Percentiles rank a stretch among this genome's conserved stretches.
Evolutionary conservation across 441 rosid species (phyloP).

Genomic region (Erodium chrysanthum): DNA sequence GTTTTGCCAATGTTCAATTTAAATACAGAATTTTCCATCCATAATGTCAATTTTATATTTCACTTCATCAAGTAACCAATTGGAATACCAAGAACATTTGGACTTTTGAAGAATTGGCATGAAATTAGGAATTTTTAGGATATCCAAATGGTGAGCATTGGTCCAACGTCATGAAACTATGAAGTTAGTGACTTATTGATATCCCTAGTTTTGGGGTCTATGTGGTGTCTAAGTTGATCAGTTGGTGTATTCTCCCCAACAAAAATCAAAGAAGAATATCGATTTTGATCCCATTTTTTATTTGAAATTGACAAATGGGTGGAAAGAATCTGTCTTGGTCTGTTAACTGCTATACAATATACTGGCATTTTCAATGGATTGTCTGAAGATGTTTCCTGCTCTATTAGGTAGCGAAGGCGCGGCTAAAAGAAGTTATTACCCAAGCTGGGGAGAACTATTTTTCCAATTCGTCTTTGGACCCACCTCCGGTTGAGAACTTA

Average conservation of each 20-base stretch:
- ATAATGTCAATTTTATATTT: not conserved
- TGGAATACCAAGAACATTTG: not conserved
- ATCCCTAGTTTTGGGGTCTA: not conserved
- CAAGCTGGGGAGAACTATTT: slow-evolving; percentile 59
- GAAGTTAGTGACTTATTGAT: not conserved
- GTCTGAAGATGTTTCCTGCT: slow-evolving; percentile 19
- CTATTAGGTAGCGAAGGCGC: slow-evolving; percentile 67
- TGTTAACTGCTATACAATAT: not conserved
- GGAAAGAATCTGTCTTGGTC: not conserved
- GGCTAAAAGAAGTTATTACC: slow-evolving; percentile 59
- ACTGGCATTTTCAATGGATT: slow-evolving; percentile 1
- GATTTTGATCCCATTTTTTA: not conserved
- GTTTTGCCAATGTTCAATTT: not conserved
- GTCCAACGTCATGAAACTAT: not conserved
- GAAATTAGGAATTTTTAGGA: not conserved
- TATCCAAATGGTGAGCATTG: not conserved
- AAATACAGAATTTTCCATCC: not conserved
- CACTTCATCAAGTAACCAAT: not conserved
- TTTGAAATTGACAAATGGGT: slow-evolving; percentile 5
- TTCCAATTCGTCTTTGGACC: slow-evolving; percentile 45
- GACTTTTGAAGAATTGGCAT: not conserved
- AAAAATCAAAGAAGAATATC: not conserved
- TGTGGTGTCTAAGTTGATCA: not conserved
- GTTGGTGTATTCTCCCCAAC: not conserved
- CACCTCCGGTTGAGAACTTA: slow-evolving; percentile 45